Conservation (phyloP, 257 asterid species). For the Solanum commersonii region DNA sequence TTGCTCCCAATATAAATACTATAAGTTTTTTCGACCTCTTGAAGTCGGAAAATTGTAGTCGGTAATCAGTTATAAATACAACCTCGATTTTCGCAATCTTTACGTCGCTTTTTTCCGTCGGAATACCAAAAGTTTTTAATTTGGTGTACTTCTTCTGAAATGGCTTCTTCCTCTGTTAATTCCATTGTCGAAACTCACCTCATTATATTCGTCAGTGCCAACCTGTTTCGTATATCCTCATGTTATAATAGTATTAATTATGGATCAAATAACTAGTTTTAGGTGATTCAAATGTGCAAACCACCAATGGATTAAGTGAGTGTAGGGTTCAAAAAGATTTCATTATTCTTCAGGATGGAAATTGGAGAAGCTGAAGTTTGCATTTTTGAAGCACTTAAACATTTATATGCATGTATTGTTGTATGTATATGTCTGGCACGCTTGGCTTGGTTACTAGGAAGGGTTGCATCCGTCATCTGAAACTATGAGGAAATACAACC, state of each 20-base stretch:
- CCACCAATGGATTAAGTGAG: neutral
- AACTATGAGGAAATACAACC: slow-evolving; percentile 40
- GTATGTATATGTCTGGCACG: slow-evolving; percentile 45
- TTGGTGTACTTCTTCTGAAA: too few species aligned
- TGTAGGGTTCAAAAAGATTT: neutral
- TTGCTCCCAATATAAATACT: neutral
- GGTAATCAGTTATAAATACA: neutral
- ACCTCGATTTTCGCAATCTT: neutral
- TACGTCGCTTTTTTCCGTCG: neutral
- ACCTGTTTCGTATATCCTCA: neutral
- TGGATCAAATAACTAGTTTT: neutral
- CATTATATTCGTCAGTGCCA: neutral
- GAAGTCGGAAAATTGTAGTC: neutral
- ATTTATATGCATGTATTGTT: slow-evolving; percentile 15
- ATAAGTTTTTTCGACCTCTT: neutral
- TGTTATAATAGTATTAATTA: neutral
- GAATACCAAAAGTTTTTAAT: too few species aligned
- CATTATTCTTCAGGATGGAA: neutral
- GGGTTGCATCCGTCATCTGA: slow-evolving; percentile 30
- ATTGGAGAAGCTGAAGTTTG: neutral
- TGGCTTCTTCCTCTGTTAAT: too few species aligned
- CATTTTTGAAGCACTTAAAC: neutral
- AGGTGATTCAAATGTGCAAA: slow-evolving; percentile 13
- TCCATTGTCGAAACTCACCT: neutral
- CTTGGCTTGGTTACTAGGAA: slow-evolving; percentile 72